These are phyloP conservation scores for Podaxis carcinomalis DNA, from an alignment of 768 basidiomycete species.

Conservation along the genomic window DNA sequence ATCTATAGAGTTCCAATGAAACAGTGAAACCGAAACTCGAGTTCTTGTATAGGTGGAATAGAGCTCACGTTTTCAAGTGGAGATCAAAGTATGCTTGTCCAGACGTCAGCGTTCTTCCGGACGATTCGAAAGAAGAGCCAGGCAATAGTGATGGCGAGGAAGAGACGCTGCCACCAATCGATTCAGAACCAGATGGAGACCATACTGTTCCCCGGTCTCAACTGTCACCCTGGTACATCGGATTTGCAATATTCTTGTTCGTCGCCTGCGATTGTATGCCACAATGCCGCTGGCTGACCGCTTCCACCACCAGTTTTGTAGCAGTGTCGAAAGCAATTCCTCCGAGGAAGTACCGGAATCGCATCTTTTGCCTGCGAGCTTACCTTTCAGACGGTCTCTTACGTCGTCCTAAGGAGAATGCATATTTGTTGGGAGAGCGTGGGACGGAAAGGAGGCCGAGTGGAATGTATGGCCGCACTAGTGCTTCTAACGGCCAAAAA, in stretches of 20 bases:
- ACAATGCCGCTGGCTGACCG: not conserved
- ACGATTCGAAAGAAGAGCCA: not conserved
- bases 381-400: not conserved
- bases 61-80: conserved; percentile 25
- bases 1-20: conserved; percentile 3
- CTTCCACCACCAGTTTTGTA: not conserved
- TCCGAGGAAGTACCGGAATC: not conserved
- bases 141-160: not conserved
- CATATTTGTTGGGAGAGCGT: not conserved
- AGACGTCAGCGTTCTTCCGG: not conserved
- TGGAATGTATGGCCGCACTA: not conserved
- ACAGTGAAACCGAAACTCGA: conserved; percentile 10
- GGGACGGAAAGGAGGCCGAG: not conserved
- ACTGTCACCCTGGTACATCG: not conserved
- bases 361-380: not conserved
- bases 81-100: conserved; percentile 21
- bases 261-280: not conserved
- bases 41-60: conserved; percentile 21
- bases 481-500: not conserved
- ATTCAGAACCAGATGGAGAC: not conserved
- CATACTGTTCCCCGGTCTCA: not conserved
- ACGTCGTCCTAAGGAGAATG: not conserved
- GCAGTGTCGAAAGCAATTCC: not conserved
- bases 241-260: not conserved
- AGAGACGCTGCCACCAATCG: not conserved